These are phyloP conservation scores for Musa schizocarpa DNA, from an alignment of 176 grass and related monocot species.

Conservation along the genomic window DNA sequence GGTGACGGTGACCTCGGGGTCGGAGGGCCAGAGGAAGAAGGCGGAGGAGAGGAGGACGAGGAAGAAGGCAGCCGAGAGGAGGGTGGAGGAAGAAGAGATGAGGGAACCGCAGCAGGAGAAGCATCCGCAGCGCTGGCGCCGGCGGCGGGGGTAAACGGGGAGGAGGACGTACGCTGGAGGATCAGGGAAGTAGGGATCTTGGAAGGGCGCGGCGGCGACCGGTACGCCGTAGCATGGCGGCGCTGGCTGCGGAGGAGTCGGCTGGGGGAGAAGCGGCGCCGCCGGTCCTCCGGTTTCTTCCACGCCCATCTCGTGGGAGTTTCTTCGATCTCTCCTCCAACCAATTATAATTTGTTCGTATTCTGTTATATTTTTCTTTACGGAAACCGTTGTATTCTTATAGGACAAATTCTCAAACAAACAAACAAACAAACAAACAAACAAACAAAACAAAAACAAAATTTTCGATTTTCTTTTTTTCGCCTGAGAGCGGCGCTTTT, in stretches of 20 bases:
- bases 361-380: too few relatives aligned
- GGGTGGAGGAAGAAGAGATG: neutral
- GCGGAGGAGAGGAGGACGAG: neutral
- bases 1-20: conserved; percentile 3
- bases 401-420: too few relatives aligned
- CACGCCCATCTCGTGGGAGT: neutral
- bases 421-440: too few relatives aligned
- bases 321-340: neutral
- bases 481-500: too few relatives aligned
- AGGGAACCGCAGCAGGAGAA: neutral
- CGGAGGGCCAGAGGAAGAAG: conserved; percentile 17
- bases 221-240: conserved; percentile 7
- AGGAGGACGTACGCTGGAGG: conserved; percentile 4
- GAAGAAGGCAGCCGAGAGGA: conserved; percentile 2
- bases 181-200: conserved; percentile 3
- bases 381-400: too few relatives aligned
- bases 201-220: neutral
- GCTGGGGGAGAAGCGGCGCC: conserved; percentile 3
- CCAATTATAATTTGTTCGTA: too few relatives aligned
- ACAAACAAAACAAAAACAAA: accelerated
- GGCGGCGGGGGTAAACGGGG: conserved; percentile 4
- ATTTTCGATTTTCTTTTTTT: too few relatives aligned
- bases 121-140: neutral
- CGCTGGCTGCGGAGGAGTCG: neutral
- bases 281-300: neutral